Evolutionary conservation across 495 filamentous ascomycete species (phyloP), one percentile per base, ranked within the genome.

Genomic region (Penicillium canariense): DNA sequence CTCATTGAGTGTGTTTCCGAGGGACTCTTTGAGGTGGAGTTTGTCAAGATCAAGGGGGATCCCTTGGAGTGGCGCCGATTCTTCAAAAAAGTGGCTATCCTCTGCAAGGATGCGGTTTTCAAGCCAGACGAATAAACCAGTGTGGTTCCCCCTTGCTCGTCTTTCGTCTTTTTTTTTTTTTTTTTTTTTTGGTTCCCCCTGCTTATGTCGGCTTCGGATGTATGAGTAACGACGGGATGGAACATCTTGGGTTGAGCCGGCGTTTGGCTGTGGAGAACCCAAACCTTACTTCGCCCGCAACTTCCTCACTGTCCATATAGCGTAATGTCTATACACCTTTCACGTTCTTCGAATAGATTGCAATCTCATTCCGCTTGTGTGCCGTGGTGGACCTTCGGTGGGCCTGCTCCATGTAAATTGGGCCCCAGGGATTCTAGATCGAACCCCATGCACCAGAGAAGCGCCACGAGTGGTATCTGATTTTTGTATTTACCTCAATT

Each of bases 21-120:
- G 51, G 73, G 70, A 11, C 62, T 96, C 49, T 77, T 93, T 40
- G 91, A 97, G 72, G 88, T 96, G 10, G 78, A 90, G 52, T 97
- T 99, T 68, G 81, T 96, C 57, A 99, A 99, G 71, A 81, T 86
- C 34, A 95, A 95, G 73, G 94, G 95, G 11, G 94, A 99, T 77
- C 95, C 95, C 10, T 70, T 99, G 27, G 94, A 97, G 78, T 99
- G 94, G 94, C 80, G 94, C 51, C 80, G 94, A 46, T 93, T 99
- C 66, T 99, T 99, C 79, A 99, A 97, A 73, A 89, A 87, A 69
- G 84, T 96, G 11, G 87, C 86, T 15, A 75, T 92, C 52, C 73
- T 92, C 26, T 94, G 91, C 74, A 87, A 86, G 68, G 91, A 96
- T 60, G 90, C 82, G 5, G 82, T 97, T 8, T 80, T 73, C 56